Evolutionary conservation across 257 asterid genomes (phyloP), one percentile per base, ranked within the genome.

Genomic region (Solanum verrucosum): DNA sequence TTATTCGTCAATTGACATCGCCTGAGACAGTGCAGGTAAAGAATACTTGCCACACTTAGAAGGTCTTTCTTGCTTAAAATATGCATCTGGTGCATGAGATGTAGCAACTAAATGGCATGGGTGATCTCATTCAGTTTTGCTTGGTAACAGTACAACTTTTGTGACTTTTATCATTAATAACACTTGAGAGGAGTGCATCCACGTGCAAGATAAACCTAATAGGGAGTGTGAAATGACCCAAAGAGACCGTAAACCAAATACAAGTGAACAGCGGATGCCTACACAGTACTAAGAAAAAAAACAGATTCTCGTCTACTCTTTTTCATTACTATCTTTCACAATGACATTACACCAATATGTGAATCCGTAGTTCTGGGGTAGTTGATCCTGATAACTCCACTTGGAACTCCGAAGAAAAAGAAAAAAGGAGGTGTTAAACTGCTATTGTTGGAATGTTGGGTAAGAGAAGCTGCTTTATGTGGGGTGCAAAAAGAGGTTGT

Each of bases 11-110:
- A 63, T 78, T 93, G 87, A 88, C 93, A 72, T 91, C 94, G 73
- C 94, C 96, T 38, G 94, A 90, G 89, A 91, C 86, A 37, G 86
- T 91, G 90, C 94, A 93, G 94, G 96, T 94, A 92, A 86, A 75
- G 68, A 63, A 63, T 46, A 59, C 68, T 56, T 29, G 38, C 79
- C 33, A 46, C 33, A 29, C 63, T 15, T 25, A 21, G 31, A 49
- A 49, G 70, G 68, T 46, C 65, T 84, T 31, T 8, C 46, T 52
- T 40, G n/a, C 65, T 49, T 72, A 40, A n/a, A 29, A 12, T 86
- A 25, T 74, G 84, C 73, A 35, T 52, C 38, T 82, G 29, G 70
- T 49, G 70, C 12, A 82, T 82, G 29, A 82, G 27, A 49, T 49
- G 27, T 49, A 82, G 31, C 70, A 82, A 82, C 71, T 49, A 20